Base-by-base conservation (phyloP, 345 rosid genomes). In the Brassica incana region DNA sequence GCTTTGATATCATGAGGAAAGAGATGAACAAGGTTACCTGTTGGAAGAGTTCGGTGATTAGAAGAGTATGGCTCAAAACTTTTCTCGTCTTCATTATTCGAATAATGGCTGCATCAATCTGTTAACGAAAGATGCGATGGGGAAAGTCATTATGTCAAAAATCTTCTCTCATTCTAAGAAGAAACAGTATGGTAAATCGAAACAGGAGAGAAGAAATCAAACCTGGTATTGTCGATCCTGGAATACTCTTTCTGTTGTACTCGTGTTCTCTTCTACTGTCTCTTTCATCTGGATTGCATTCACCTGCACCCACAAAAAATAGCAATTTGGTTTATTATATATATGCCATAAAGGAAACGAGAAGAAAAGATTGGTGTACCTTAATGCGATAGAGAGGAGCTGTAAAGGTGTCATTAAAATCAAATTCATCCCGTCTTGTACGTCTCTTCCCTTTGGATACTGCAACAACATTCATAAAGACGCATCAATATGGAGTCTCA, bases 261-360 rank as follows among this genome's bases (percentile, higher is more conserved):
- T 93, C 52, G 97, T 89, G 84, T 93, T 93, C 85, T 95, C 99
- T 81, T 95, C 99, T 43, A 95, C 99, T 0, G 98, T 95, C 87
- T 95, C 99, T 88, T 95, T 95, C 99, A 95, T 90, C 83, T 95
- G 99, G 88, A 95, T 95, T 35, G 98, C 97, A 88, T 95, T 95
- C 9, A 95, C 99, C 99, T 95, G 85, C 86, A 85, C 64, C 69
- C 82, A 4, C 61, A n/a, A 18, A 58, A 23, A 32, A 35, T 18
- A 76, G 45, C 5, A 74, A 18, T 2, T 40, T 60, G 33, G 67
- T 8, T 43, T 29, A 27, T 50, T 52, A 61, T 69, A 61, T 66
- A 67, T 4, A 8, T 25, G 29, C 29, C 30, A 10, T 3, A 43
- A 30, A 6, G 64, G 8, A 18, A 56, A 75, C n/a, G 27, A 40